These are phyloP conservation scores for Rubia peregrina DNA, from an alignment of 305 asterid species.

Conservation along the genomic window DNA sequence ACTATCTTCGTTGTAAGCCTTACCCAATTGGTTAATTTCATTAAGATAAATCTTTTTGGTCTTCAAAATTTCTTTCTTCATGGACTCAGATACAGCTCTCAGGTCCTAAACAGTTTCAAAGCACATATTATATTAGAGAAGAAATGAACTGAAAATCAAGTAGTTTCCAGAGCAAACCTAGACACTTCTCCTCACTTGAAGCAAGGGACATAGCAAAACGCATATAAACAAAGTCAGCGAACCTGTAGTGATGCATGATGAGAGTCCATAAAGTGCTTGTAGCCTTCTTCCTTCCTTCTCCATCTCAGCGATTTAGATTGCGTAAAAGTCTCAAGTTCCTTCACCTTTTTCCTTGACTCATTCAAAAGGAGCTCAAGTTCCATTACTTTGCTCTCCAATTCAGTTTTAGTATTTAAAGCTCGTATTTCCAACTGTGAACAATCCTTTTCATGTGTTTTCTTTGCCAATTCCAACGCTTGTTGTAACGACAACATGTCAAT, in stretches of 20 bases:
- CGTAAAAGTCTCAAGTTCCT: conserved; percentile 46
- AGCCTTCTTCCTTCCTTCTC: conserved; percentile 55
- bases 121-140: conserved; percentile 10
- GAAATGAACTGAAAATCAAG: conserved; percentile 17
- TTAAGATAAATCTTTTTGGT: conserved; percentile 44
- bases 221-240: conserved; percentile 19
- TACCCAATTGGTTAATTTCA: conserved; percentile 53
- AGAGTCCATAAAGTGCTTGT: conserved; percentile 51
- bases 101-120: conserved; percentile 47
- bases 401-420: conserved; percentile 17
- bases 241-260: conserved; percentile 77
- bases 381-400: conserved; percentile 3
- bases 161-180: background rate
- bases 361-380: conserved; percentile 31
- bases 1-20: background rate
- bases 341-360: conserved; percentile 37
- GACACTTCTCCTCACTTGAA: background rate
- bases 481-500: conserved; percentile 37
- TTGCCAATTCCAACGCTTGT: conserved; percentile 2
- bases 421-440: conserved; percentile 43
- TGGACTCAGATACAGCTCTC: conserved; percentile 57
- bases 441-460: conserved; percentile 27
- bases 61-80: conserved; percentile 58
- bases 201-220: background rate
- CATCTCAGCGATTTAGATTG: conserved; percentile 37